Base-by-base conservation (phyloP, 495 filamentous ascomycete species). In the Lasiosphaeris hirsuta region DNA sequence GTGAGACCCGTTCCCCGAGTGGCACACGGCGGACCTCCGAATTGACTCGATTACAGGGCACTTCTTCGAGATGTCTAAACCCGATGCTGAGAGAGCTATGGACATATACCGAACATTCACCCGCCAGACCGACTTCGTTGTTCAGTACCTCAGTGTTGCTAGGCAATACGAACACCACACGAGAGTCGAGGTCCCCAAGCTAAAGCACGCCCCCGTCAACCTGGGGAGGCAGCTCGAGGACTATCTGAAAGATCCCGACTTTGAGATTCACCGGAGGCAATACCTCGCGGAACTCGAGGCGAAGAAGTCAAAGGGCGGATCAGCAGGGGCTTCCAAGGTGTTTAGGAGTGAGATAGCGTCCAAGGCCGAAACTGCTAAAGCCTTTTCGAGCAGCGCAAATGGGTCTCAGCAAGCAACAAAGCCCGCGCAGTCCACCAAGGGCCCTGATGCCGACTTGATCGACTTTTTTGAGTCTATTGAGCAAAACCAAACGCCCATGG, bases 381-480 rank as follows among this genome's bases (percentile, higher is more conserved):
- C 74, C n/a, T 68, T 75, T 4, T 62, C 70, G 19, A 68, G 63
- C 56, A 61, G 45, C 54, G 44, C 69, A 8, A 69, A 68, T 36
- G 61, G 61, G 23, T 60, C 67, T 17, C 59, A 55, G 19, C 58
- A 52, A 36, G 49, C 62, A 15, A 43, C 67, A 14, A 57, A 56
- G 17, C 57, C 61, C 7, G 42, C 57, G 14, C 64, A 70, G 45
- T 56, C 72, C 0, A 74, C 79, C 18, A 86, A 85, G 54, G 83
- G 84, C 3, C 86, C 88, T 0, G 86, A 85, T 55, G 79, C 86
- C 46, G 90, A 97, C 73, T 75, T 99, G 51, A 99, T 99, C 63
- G 94, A 99, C 69, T 96, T 99, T 70, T 99, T 99, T 67, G 94
- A 94, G 58, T 93, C 93, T 2, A 97, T 99, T 65, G 92, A 97